Base-by-base conservation (phyloP, 164 flowering plant species). In the Vitis labrusca region DNA sequence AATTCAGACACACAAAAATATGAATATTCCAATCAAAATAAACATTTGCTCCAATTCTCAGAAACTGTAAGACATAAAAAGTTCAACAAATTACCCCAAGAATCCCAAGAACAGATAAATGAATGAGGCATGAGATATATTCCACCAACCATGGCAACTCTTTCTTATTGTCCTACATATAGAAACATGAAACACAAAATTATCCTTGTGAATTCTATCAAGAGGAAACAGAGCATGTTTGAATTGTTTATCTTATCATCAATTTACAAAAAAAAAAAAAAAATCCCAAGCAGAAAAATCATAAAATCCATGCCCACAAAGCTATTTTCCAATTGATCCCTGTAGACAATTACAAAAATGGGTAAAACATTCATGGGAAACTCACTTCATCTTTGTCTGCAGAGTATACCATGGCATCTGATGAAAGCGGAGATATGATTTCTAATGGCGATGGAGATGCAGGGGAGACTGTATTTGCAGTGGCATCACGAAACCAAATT, bases 81-180 rank as follows among this genome's bases (percentile, higher is more conserved):
- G 54, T 55, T 23, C 6, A 54, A 70, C 10, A 67, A 2, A 50
- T 79, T 84, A 92, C 97, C 97, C 97, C 97, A 65, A 92, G 83
- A 79, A 92, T 89, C 57, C 97, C 97, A 77, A 86, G 86, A 61
- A 88, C 86, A 51, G 97, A 84, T 50, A 92, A 73, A 78, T 86
- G 86, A 63, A 76, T 17, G 10, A 90, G 87, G 73, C 81, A 82
- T 16, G 88, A 83, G 30, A 78, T 23, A 70, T 89, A 88, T 60
- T 89, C 85, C 79, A 88, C 64, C 30, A 64, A 76, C 73, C 66
- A 19, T 32, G 89, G 85, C 72, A 85, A 52, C 67, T 66, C 72
- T 49, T 70, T 66, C 66, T 72, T 68, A 27, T 65, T 50, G 17
- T 81, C 84, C 89, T 90, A 84, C 68, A 75, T 47, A 63, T 8